These are phyloP conservation scores for Lotus japonicus DNA, from an alignment of 306 rosid genomes.

Conservation along the genomic window DNA sequence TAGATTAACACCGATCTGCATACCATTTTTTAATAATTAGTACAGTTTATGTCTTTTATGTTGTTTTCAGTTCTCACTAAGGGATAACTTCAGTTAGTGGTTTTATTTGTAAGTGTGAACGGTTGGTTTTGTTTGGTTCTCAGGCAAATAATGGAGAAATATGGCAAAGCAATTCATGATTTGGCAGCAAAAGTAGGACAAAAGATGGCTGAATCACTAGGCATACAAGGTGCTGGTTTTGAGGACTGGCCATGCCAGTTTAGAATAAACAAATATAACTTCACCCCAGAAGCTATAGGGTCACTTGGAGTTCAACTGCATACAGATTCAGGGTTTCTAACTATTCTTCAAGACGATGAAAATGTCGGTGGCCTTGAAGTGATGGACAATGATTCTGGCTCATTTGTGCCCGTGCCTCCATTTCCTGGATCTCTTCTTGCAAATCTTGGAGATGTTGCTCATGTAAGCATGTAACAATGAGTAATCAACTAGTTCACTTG, in stretches of 20 bases:
- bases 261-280: conserved; percentile 55
- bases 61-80: too few species aligned
- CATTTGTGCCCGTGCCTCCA: conserved; percentile 37
- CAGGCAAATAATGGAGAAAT: conserved; percentile 30
- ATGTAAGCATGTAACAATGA: conserved; percentile 16
- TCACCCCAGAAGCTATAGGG: conserved; percentile 47
- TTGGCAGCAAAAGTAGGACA: conserved; percentile 26
- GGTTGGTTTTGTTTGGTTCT: background rate
- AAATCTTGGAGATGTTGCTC: conserved; percentile 53
- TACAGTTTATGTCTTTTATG: too few species aligned
- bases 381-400: conserved; percentile 27
- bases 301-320: conserved; percentile 42
- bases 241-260: conserved; percentile 49
- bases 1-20: too few species aligned
- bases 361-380: conserved; percentile 58
- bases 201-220: conserved; percentile 42
- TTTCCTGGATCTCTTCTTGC: conserved; percentile 36
- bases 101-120: too few species aligned
- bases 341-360: conserved; percentile 68
- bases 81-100: too few species aligned
- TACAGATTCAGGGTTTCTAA: conserved; percentile 51
- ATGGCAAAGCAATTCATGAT: conserved; percentile 38
- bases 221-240: conserved; percentile 23
- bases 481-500: too few species aligned
- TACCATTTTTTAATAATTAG: too few species aligned